A percentile compares a stretch with the other conserved stretches of the same genome.
These are phyloP conservation scores for Gynandropsis gynandra DNA, from an alignment of 345 rosid species.

Conservation along the genomic window DNA sequence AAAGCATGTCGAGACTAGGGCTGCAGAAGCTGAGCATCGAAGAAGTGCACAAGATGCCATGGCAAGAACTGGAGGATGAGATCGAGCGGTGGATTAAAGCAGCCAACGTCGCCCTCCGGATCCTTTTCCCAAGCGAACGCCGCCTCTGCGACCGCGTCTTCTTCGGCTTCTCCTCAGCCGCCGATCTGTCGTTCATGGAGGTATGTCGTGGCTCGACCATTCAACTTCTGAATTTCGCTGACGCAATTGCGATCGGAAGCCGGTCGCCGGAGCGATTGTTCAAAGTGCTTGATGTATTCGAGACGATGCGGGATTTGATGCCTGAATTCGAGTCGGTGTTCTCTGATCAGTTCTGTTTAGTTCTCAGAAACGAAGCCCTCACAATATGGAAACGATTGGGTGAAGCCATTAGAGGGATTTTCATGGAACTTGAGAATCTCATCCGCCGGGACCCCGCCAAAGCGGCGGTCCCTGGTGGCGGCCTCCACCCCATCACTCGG, in stretches of 20 bases:
- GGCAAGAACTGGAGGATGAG: constrained; percentile 76
- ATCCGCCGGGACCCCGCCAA: constrained; percentile 85
- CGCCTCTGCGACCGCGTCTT: constrained; percentile 87
- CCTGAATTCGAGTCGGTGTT: constrained; percentile 66
- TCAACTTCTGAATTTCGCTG: constrained; percentile 71
- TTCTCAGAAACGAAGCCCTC: constrained; percentile 62
- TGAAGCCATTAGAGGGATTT: constrained; percentile 70
- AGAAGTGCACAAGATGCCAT: constrained; percentile 68
- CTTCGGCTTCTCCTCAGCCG: constrained; percentile 54
- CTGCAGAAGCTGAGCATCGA: constrained; percentile 66
- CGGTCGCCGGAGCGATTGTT: constrained; percentile 84
- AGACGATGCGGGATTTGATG: constrained; percentile 70
- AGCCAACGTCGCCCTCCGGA: constrained; percentile 54
- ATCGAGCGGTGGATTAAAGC: constrained; percentile 90
- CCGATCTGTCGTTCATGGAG: constrained; percentile 88
- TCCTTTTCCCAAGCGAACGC: constrained; percentile 89
- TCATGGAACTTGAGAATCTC: constrained; percentile 89
- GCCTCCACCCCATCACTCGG: constrained; percentile 81
- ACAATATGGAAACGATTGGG: constrained; percentile 74
- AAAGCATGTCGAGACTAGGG: constrained; percentile 71
- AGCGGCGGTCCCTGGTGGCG: constrained; percentile 75
- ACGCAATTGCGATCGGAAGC: constrained; percentile 63
- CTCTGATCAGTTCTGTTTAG: constrained; percentile 64
- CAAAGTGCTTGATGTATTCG: constrained; percentile 77
- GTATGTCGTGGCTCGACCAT: constrained; percentile 74